Evolutionary conservation across 2,329 filamentous ascomycete genomes (phyloP).

Genomic region (Aureobasidium sp.): DNA sequence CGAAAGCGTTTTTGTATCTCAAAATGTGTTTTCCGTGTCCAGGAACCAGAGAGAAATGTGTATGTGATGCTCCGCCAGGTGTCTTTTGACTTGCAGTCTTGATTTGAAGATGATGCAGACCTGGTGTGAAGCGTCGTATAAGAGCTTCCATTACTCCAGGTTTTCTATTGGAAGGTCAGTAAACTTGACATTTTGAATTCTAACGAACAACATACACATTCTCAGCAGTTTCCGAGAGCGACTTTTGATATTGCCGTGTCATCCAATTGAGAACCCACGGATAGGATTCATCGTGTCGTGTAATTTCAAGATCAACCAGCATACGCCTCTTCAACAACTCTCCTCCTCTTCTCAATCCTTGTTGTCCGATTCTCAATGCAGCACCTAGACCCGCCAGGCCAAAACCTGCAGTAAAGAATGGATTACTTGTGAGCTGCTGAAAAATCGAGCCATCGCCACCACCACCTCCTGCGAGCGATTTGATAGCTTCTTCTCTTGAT

Average conservation of each 20-base stretch:
- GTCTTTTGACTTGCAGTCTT: slow-evolving; percentile 68
- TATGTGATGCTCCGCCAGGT: slow-evolving; percentile 74
- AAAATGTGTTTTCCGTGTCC: slow-evolving; percentile 92
- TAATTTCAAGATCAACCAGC: slow-evolving; percentile 96
- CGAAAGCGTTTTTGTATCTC: slow-evolving; percentile 87
- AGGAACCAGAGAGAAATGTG: slow-evolving; percentile 89
- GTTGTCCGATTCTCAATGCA: slow-evolving; percentile 81
- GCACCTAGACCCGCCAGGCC: slow-evolving; percentile 92
- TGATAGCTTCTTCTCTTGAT: slow-evolving; percentile 37
- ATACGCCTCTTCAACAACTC: slow-evolving; percentile 83
- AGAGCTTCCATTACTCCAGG: slow-evolving; percentile 55
- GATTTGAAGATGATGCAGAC: slow-evolving; percentile 70
- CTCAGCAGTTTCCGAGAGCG: slow-evolving; percentile 58
- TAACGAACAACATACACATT: slow-evolving; percentile 29
- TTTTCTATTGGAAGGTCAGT: slow-evolving; percentile 6
- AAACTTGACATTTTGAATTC: neutral
- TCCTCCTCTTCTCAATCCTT: slow-evolving; percentile 76
- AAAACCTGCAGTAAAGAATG: slow-evolving; percentile 71
- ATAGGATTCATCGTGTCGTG: slow-evolving; percentile 92
- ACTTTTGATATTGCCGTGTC: slow-evolving; percentile 60
- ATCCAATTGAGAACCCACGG: slow-evolving; percentile 97
- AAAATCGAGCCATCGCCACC: slow-evolving; percentile 44
- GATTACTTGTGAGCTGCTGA: slow-evolving; percentile 53
- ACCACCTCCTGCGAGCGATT: slow-evolving; percentile 37
- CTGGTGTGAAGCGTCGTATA: slow-evolving; percentile 64